Base-by-base conservation (phyloP, 306 rosid species). In the Citrullus amarus region DNA sequence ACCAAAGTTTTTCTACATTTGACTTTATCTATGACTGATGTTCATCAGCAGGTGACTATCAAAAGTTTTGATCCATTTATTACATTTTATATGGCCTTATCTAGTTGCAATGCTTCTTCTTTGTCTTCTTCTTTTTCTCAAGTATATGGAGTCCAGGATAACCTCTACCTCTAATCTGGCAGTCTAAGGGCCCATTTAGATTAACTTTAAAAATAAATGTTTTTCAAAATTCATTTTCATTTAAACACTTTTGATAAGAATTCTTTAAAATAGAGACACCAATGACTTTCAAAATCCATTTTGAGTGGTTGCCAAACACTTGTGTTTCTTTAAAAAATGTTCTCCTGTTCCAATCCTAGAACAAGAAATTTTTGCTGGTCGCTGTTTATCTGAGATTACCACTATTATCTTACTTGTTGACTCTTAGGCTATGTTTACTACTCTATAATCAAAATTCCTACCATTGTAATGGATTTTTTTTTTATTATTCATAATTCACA, bases 21-120 rank as follows among this genome's bases (percentile, higher is more conserved):
- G 92, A 96, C 99, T 84, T 85, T 96, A 81, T 92, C 99, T 39
- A 92, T 96, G 99, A 88, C 96, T 28, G 98, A 96, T 83, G 98
- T 92, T 79, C 99, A 96, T 88, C 99, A 96, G 90, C 98, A 96
- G 98, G 99, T 96, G 79, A 80, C 72, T 81, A n/a, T 73, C 68
- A 43, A 76, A 75, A 48, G 77, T 76, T 60, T 53, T 44, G 50
- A n/a, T 60, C 66, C 13, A 44, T 34, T 48, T 57, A 32, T 32
- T 2, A 32, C 36, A 32, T 32, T 32, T 32, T 32, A 32, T 71
- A 46, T 71, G 38, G 56, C 22, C 4, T 22, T 71, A 13, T 57
- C 39, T 28, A 48, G 38, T 6, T 50, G 10, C 57, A 13, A 6
- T 14, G 55, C 16, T 48, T 48, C 17, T 48, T 48, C 1, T 20